These are phyloP conservation scores for Hypoxylon fragiforme DNA, from an alignment of 495 filamentous ascomycete species.

Conservation along the genomic window DNA sequence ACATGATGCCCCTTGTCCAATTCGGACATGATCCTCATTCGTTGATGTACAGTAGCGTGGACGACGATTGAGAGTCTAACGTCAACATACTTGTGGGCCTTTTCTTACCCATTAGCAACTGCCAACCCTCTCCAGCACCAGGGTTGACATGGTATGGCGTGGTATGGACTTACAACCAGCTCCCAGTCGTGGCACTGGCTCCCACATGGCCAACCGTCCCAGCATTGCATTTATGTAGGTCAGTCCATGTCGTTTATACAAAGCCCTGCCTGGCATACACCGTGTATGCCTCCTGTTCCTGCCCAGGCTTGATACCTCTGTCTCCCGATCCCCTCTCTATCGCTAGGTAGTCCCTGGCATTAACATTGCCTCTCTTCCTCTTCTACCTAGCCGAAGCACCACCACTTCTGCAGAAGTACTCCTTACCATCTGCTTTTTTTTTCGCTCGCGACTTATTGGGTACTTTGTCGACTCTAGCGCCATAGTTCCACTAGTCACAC, in stretches of 20 bases:
- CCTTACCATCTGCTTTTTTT: not conserved
- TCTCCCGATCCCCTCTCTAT: slow-evolving; percentile 5
- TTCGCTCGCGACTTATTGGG: slow-evolving; percentile 18
- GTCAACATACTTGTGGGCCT: slow-evolving; percentile 28
- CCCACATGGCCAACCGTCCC: slow-evolving; percentile 13
- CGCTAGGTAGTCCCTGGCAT: not conserved
- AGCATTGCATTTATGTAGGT: slow-evolving; percentile 25
- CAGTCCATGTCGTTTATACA: slow-evolving; percentile 6
- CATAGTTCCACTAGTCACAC: slow-evolving; percentile 16
- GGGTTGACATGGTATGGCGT: slow-evolving; percentile 30
- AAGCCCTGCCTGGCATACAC: slow-evolving; percentile 11
- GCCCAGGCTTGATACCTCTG: slow-evolving; percentile 4
- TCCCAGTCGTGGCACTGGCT: slow-evolving; percentile 31
- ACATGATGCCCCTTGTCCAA: slow-evolving; percentile 21
- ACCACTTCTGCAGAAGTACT: slow-evolving; percentile 10
- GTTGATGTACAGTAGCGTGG: slow-evolving; percentile 17
- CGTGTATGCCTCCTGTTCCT: slow-evolving; percentile 18
- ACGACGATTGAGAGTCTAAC: slow-evolving; percentile 24
- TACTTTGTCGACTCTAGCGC: slow-evolving; percentile 11
- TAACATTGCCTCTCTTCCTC: not conserved
- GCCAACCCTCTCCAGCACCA: slow-evolving; percentile 23
- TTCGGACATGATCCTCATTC: slow-evolving; percentile 19
- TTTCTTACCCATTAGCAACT: slow-evolving; percentile 23
- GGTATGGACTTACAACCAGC: slow-evolving; percentile 25
- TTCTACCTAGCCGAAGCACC: slow-evolving; percentile 2